Conservation (phyloP, 2,329 filamentous ascomycete species). For the Basipetospora chlamydospora region DNA sequence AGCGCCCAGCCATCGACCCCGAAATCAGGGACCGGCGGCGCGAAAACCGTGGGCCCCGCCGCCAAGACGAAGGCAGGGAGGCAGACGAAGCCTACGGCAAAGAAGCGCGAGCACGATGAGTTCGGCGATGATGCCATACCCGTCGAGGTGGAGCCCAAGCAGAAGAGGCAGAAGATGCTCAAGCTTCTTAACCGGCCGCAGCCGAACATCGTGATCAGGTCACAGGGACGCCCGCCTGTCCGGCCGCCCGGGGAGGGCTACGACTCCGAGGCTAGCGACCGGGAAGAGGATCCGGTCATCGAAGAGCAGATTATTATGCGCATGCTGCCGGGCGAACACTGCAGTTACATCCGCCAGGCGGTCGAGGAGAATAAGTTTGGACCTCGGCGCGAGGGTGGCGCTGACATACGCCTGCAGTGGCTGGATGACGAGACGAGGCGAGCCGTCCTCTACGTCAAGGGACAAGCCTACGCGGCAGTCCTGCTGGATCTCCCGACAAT, state of each 20-base stretch:
- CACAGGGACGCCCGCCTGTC: constrained; percentile 52
- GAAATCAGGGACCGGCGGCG: constrained; percentile 11
- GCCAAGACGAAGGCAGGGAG: constrained; percentile 45
- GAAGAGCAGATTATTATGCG: constrained; percentile 84
- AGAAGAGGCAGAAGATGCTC: constrained; percentile 10
- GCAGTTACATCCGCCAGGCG: constrained; percentile 64
- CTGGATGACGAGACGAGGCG: constrained; percentile 59
- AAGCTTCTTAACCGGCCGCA: constrained; percentile 8
- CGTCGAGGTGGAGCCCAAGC: constrained; percentile 8
- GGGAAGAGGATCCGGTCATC: constrained; percentile 72
- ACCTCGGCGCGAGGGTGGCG: constrained; percentile 47
- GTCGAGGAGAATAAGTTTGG: constrained; percentile 70
- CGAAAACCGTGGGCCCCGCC: constrained; percentile 12
- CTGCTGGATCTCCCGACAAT: constrained; percentile 78
- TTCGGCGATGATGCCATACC: constrained; percentile 27
- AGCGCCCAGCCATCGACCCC: constrained; percentile 24
- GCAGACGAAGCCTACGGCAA: constrained; percentile 43
- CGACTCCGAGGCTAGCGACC: constrained; percentile 88
- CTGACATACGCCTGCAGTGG: constrained; percentile 70
- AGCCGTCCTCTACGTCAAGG: constrained; percentile 56
- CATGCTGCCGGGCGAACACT: constrained; percentile 74
- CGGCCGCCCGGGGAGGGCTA: constrained; percentile 77
- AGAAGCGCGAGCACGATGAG: constrained; percentile 46
- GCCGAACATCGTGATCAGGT: constrained; percentile 34
- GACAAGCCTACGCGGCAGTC: constrained; percentile 58